These are phyloP conservation scores for Poa pratensis DNA, from an alignment of 176 grass and related monocot species.

Conservation along the genomic window DNA sequence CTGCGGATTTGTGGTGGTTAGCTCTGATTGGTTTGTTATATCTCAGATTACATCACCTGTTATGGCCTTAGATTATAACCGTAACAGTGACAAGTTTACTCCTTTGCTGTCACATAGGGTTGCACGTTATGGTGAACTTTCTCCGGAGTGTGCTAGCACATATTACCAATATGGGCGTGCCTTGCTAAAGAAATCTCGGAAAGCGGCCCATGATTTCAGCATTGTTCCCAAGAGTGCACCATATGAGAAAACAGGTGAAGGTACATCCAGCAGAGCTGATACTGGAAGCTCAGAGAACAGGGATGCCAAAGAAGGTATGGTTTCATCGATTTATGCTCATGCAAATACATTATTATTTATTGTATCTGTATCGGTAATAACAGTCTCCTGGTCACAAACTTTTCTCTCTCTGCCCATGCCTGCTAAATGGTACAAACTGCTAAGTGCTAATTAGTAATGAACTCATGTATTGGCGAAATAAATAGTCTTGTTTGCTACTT, in stretches of 20 bases:
- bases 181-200: conserved; percentile 77
- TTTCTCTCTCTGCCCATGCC: background rate
- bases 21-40: background rate
- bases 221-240: conserved; percentile 57
- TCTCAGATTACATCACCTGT: background rate
- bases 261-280: conserved; percentile 45
- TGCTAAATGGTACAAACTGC: background rate
- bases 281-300: conserved; percentile 56
- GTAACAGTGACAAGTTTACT: background rate
- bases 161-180: conserved; percentile 91
- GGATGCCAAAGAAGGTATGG: conserved; percentile 51
- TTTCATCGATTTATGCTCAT: background rate
- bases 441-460: background rate
- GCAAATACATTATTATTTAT: background rate
- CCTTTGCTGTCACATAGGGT: conserved; percentile 39
- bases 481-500: background rate
- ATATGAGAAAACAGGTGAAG: conserved; percentile 52
- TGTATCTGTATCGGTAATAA: background rate
- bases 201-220: conserved; percentile 70
- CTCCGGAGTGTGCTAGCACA: conserved; percentile 75
- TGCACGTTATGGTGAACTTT: conserved; percentile 65
- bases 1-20: background rate
- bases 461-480: conserved; percentile 4
- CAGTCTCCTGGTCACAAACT: background rate
- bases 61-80: background rate